Evolutionary conservation across 768 basidiomycete species (phyloP).

Genomic region (Collybia nuda): DNA sequence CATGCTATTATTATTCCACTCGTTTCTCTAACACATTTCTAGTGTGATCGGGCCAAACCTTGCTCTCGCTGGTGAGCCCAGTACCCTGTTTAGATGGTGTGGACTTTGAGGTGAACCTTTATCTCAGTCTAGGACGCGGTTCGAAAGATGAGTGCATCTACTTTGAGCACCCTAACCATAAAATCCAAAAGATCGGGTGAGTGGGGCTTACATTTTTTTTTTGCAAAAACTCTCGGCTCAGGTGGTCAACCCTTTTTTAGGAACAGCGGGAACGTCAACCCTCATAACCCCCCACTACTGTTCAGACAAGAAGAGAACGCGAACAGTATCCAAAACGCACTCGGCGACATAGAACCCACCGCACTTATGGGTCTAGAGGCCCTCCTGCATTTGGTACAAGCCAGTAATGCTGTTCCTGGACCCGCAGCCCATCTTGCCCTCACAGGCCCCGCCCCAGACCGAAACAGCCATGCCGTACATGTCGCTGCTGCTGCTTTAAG

Average conservation of each 20-base stretch:
- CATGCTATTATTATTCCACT: neutral
- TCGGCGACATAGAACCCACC: conserved; percentile 4
- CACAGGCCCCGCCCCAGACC: neutral
- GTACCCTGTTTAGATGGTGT: neutral
- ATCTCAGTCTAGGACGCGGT: conserved; percentile 3
- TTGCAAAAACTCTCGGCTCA: neutral
- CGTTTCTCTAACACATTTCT: neutral
- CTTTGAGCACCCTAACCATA: conserved; percentile 1
- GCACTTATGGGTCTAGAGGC: conserved; percentile 11
- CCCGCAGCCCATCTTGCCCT: no score
- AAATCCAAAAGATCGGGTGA: conserved; percentile 2
- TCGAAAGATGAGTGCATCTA: conserved; percentile 8
- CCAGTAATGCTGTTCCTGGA: conserved; percentile 4
- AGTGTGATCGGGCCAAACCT: conserved; percentile 16
- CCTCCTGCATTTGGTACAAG: conserved; percentile 13
- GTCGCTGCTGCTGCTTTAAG: conserved; percentile 8
- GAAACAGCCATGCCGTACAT: conserved; percentile 7
- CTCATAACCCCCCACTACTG: no score
- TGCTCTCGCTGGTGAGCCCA: conserved; percentile 13
- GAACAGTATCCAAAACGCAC: neutral
- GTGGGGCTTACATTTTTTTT: neutral
- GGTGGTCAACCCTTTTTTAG: neutral
- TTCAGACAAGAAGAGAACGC: neutral
- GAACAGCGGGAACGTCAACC: neutral
- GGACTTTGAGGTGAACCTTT: neutral